Percentiles rank a stretch among this genome's conserved stretches.
Conservation (phyloP, 1,284 basidiomycete genomes). For the Omphalotus olearius region DNA sequence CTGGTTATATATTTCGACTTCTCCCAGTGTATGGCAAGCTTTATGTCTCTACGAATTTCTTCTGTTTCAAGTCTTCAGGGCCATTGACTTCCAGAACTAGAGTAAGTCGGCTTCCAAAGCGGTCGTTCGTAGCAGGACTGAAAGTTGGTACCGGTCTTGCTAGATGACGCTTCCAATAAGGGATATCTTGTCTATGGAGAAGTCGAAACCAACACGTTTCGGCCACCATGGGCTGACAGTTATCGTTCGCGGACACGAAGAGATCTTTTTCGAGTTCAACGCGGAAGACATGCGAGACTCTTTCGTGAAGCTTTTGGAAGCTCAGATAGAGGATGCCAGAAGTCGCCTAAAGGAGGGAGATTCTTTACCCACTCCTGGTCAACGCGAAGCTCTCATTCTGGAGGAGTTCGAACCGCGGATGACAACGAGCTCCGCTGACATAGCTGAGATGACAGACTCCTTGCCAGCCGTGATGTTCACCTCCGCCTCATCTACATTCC, state of each 20-base stretch:
- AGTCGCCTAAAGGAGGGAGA: slow-evolving; percentile 43
- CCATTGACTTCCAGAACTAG: slow-evolving; percentile 72
- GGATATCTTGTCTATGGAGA: slow-evolving; percentile 83
- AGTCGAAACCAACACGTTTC: slow-evolving; percentile 84
- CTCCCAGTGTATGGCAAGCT: slow-evolving; percentile 84
- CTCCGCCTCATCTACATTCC: slow-evolving; percentile 87
- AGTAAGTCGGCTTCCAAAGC: slow-evolving; percentile 38
- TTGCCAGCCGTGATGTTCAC: slow-evolving; percentile 90
- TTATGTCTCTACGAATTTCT: slow-evolving; percentile 83
- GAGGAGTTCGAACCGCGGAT: slow-evolving; percentile 57
- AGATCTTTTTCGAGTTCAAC: slow-evolving; percentile 93
- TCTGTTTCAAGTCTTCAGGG: slow-evolving; percentile 87
- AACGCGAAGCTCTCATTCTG: slow-evolving; percentile 64
- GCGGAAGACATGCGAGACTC: slow-evolving; percentile 74
- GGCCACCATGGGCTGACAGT: slow-evolving; percentile 87
- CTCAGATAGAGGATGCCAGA: slow-evolving; percentile 75
- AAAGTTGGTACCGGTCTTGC: slow-evolving; percentile 4
- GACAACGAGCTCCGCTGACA: slow-evolving; percentile 43
- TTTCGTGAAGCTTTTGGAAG: slow-evolving; percentile 72
- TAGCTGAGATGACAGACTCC: slow-evolving; percentile 48
- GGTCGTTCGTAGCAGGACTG: background rate
- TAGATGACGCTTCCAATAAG: slow-evolving; percentile 93
- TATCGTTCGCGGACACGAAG: slow-evolving; percentile 93
- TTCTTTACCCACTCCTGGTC: slow-evolving; percentile 39
- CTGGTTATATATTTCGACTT: slow-evolving; percentile 83